These are phyloP conservation scores for Cymbopogon flexuosus DNA, from an alignment of 202 grass and related monocot species.

Conservation along the genomic window DNA sequence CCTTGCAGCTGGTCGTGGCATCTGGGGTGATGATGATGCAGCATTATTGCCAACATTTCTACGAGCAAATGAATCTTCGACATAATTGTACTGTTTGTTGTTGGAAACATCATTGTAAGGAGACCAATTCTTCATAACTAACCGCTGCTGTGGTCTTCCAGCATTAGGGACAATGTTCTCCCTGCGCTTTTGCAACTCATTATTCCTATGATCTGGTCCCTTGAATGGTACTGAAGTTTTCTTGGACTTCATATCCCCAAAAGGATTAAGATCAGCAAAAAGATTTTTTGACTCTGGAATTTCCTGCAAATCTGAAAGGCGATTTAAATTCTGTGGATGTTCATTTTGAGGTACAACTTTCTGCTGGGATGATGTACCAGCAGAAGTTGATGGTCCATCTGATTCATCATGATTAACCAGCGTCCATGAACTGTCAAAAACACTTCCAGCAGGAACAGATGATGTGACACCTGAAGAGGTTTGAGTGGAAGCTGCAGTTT, in stretches of 20 bases:
- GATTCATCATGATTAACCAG: constrained; percentile 45
- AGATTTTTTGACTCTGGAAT: constrained; percentile 60
- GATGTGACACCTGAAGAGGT: constrained; percentile 40
- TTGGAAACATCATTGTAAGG: constrained; percentile 87
- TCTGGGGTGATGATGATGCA: constrained; percentile 71
- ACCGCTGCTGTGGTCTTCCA: constrained; percentile 66
- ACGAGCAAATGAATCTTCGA: constrained; percentile 44
- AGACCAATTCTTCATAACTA: constrained; percentile 94
- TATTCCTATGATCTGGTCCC: constrained; percentile 53
- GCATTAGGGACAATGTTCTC: constrained; percentile 65
- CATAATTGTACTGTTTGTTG: constrained; percentile 76
- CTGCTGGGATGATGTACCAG: constrained; percentile 52
- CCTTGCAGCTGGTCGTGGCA: constrained; percentile 48
- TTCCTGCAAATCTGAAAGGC: constrained; percentile 42
- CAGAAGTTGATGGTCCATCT: constrained; percentile 56
- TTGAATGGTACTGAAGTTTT: constrained; percentile 49
- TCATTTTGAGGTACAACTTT: constrained; percentile 37
- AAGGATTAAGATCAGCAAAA: constrained; percentile 95
- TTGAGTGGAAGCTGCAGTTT: constrained; percentile 36
- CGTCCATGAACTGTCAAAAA: constrained; percentile 37
- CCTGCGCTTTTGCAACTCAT: constrained; percentile 60
- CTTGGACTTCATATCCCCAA: constrained; percentile 40
- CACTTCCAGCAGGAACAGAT: constrained; percentile 40
- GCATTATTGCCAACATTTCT: constrained; percentile 63
- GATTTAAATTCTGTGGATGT: constrained; percentile 37